Percentiles rank a stretch among this genome's conserved stretches.
These are phyloP conservation scores for Pyrenophora seminiperda DNA, from an alignment of 2,329 filamentous ascomycete genomes.

Conservation along the genomic window DNA sequence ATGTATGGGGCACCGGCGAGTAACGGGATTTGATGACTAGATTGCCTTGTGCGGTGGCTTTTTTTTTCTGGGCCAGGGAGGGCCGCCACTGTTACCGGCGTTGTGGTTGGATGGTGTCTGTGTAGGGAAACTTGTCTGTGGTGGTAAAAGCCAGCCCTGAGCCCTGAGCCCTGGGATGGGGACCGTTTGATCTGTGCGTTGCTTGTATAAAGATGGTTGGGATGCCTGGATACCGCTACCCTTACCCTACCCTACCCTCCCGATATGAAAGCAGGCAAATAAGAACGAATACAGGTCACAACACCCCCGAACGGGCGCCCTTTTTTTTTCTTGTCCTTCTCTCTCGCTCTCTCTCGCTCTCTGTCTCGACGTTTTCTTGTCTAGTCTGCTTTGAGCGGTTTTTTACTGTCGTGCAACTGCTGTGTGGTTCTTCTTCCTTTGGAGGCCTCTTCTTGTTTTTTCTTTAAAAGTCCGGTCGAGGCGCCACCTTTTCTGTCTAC, in stretches of 20 bases:
- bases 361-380: no score
- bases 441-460: conserved; percentile 15
- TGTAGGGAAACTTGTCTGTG: conserved; percentile 1
- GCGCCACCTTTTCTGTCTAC: no score
- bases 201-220: conserved; percentile 45
- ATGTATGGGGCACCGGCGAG: conserved; percentile 29
- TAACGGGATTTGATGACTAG: conserved; percentile 34
- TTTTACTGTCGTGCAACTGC: conserved; percentile 13
- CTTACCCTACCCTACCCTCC: no score
- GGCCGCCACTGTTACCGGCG: conserved; percentile 17
- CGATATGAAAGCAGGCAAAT: conserved; percentile 5
- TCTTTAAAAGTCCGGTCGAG: no score
- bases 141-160: no score
- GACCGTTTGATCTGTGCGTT: conserved; percentile 17
- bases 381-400: conserved; percentile 17
- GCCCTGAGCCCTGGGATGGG: no score
- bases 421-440: no score
- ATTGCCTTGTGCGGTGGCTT: conserved; percentile 28
- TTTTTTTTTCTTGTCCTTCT: no score
- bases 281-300: conserved; percentile 16
- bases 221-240: no score
- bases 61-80: conserved; percentile 23
- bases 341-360: no score
- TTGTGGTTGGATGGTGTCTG: conserved; percentile 22
- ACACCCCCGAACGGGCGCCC: conserved; percentile 17